Base-by-base conservation (phyloP, 176 grass and related monocot genomes). In the Thalia dealbata region DNA sequence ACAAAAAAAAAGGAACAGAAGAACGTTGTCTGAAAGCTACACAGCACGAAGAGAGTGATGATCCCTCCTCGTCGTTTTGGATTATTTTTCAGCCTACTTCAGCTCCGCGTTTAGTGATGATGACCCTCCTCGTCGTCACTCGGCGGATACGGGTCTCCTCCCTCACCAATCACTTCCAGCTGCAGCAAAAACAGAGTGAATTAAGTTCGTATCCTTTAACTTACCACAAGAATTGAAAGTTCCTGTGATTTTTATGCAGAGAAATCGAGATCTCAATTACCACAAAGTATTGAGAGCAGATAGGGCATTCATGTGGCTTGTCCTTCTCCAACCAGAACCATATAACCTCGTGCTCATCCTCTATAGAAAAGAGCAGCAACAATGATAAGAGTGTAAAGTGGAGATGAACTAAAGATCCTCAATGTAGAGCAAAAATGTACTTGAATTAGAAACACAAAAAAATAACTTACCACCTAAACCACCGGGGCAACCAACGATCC, bases 291-390 rank as follows among this genome's bases (percentile, higher is more conserved):
- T 99, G 95, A 8, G 95, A 93, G 83, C 95, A 99, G 26, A 99
- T 79, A 50, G 87, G 90, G 63, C 95, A 99, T 64, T 91, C 90
- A 81, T 93, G 95, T 1, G 90, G 90, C 27, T 99, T 87, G 56
- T 88, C 90, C 76, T 99, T 99, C 78, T 99, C 85, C 83, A 99
- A 83, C 95, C 95, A 99, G 70, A 99, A 99, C 95, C 95, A 99
- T 60, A 93, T 75, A 27, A 99, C 83, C 78, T 99, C 95, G 86
- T 99, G 95, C 61, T 99, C 90, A 85, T 99, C 95, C 87, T 99
- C 95, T 99, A 77, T 65, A 86, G 27, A 79, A n/a, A 75, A 72
- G 25, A 26, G 27, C 7, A 71, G 7, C 14, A 14, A 28, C 27
- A 26, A 71, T 18, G 25, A 27, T 32, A 21, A 38, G 12, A 62